Evolutionary conservation across 2,329 filamentous ascomycete genomes (phyloP).

Genomic region (Nemania serpens): DNA sequence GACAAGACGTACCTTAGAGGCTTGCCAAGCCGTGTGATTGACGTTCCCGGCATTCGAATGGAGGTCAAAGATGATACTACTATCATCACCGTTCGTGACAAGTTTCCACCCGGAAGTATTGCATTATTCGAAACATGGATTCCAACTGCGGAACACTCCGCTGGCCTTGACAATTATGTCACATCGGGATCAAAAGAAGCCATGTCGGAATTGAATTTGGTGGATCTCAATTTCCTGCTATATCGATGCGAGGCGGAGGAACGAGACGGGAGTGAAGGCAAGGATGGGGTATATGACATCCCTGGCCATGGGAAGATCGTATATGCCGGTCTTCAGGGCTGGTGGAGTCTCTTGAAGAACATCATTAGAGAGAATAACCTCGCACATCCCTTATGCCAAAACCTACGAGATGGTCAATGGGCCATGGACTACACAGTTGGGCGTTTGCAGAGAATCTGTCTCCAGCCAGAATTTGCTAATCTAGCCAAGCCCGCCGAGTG

Average conservation of each 20-base stretch:
- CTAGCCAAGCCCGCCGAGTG: constrained; percentile 73
- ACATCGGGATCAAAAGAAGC: constrained; percentile 80
- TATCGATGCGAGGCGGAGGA: constrained; percentile 93
- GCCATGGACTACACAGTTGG: constrained; percentile 84
- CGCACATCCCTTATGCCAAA: constrained; percentile 90
- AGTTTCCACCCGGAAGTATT: constrained; percentile 92
- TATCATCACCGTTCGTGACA: constrained; percentile 76
- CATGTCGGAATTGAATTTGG: constrained; percentile 73
- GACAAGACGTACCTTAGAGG: constrained; percentile 78
- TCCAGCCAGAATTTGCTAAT: constrained; percentile 63
- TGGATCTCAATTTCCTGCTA: constrained; percentile 88
- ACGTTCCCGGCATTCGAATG: constrained; percentile 74
- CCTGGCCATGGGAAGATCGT: constrained; percentile 83
- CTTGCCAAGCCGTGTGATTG: constrained; percentile 79
- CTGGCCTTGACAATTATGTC: constrained; percentile 83
- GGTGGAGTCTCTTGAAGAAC: constrained; percentile 89
- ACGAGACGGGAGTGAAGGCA: constrained; percentile 74
- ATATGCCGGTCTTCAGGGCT: constrained; percentile 96
- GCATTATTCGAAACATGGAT: constrained; percentile 97
- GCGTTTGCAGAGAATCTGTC: constrained; percentile 73
- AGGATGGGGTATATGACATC: constrained; percentile 87
- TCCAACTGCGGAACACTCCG: constrained; percentile 80
- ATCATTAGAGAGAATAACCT: constrained; percentile 89
- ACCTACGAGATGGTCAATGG: constrained; percentile 91
- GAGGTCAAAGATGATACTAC: constrained; percentile 76